Evolutionary conservation across 768 basidiomycete genomes (phyloP).

Genomic region (Leccinum imitatum): DNA sequence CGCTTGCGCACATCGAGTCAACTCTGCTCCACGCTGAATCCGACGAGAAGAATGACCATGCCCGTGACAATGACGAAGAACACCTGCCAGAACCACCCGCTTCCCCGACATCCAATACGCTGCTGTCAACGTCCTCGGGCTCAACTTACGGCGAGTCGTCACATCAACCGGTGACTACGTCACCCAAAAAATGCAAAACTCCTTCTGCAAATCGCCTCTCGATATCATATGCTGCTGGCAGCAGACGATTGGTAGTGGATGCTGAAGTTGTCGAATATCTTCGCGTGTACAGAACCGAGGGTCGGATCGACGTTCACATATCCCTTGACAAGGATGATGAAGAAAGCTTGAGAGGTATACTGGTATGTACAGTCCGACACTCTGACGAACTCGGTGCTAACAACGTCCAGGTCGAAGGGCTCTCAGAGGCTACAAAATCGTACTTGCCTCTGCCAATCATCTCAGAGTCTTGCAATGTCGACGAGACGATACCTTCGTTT

Average conservation of each 20-base stretch:
- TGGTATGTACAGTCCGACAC: slow-evolving; percentile 50
- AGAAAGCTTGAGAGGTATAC: slow-evolving; percentile 65
- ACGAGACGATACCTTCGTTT: slow-evolving; percentile 75
- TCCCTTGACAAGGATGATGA: slow-evolving; percentile 56
- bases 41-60: slow-evolving; percentile 22
- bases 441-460: slow-evolving; percentile 59
- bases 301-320: slow-evolving; percentile 80
- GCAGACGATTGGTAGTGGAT: slow-evolving; percentile 83
- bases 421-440: slow-evolving; percentile 69
- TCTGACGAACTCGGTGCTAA: slow-evolving; percentile 10
- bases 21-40: slow-evolving; percentile 17
- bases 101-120: slow-evolving; percentile 53
- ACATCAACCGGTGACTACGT: slow-evolving; percentile 28
- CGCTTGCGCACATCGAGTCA: slow-evolving; percentile 15
- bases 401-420: slow-evolving; percentile 61
- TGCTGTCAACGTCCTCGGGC: slow-evolving; percentile 34
- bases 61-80: slow-evolving; percentile 35
- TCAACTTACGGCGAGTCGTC: slow-evolving; percentile 48
- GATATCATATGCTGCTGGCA: slow-evolving; percentile 91
- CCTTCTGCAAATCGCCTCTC: slow-evolving; percentile 88
- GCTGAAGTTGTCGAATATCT: slow-evolving; percentile 83
- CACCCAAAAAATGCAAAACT: slow-evolving; percentile 39
- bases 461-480: slow-evolving; percentile 42
- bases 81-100: slow-evolving; percentile 60
- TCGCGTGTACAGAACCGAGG: slow-evolving; percentile 77